phyloP scores from a whole-genome alignment of 306 rosid species.

The Pyrus communis region DNA sequence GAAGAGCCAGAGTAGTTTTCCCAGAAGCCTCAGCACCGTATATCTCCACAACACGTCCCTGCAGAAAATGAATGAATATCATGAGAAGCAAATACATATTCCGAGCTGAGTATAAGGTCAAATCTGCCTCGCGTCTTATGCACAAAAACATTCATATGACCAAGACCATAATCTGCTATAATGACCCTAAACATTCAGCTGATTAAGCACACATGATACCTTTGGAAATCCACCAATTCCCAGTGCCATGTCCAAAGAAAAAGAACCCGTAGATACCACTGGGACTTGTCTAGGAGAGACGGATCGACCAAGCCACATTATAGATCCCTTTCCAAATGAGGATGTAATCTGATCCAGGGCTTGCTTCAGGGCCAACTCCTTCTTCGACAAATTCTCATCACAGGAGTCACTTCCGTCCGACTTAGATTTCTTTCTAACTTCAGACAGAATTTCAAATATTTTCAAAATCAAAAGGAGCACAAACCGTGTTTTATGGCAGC shows the following conservation, averaged over 20 bases:
- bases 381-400: slow-evolving; percentile 68
- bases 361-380: slow-evolving; percentile 72
- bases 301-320: slow-evolving; percentile 92
- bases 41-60: slow-evolving; percentile 96
- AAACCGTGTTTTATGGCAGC: not conserved
- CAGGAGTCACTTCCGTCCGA: slow-evolving; percentile 63
- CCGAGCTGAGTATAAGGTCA: not conserved
- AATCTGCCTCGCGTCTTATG: not conserved
- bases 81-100: slow-evolving; percentile 4
- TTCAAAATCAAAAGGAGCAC: not conserved
- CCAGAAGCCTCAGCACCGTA: slow-evolving; percentile 97
- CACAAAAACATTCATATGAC: not conserved
- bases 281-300: slow-evolving; percentile 42
- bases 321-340: slow-evolving; percentile 82
- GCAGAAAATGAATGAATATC: slow-evolving; percentile 14
- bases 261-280: slow-evolving; percentile 79
- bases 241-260: slow-evolving; percentile 71
- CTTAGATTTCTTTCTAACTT: slow-evolving; percentile 62
- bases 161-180: not conserved
- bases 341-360: slow-evolving; percentile 87
- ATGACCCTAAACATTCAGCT: not conserved
- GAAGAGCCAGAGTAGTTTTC: slow-evolving; percentile 81
- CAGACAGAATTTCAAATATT: not conserved
- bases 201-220: slow-evolving; percentile 35
- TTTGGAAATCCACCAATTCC: slow-evolving; percentile 88